Percentiles rank a stretch among this genome's conserved stretches.
These are phyloP conservation scores for Dioscorea dumetorum DNA, from an alignment of 106 monocot species.

Conservation along the genomic window DNA sequence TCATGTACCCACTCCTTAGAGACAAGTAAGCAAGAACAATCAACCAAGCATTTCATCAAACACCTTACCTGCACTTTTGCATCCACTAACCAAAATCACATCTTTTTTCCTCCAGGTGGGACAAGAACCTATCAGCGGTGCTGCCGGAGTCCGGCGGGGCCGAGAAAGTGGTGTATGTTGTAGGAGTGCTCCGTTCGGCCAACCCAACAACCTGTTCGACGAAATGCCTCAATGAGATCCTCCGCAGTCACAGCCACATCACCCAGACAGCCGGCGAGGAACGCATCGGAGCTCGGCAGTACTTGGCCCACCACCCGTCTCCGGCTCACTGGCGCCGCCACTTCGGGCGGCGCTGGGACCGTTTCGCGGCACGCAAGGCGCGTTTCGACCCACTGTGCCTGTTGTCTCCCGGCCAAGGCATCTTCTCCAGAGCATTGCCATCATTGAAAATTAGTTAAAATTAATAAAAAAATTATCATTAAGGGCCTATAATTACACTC, in stretches of 20 bases:
- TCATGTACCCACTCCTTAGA: conserved; percentile 66
- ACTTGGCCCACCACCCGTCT: conserved; percentile 37
- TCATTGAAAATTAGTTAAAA: too few species aligned
- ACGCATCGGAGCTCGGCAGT: conserved; percentile 65
- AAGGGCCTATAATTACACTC: too few species aligned
- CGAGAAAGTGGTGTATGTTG: conserved; percentile 48
- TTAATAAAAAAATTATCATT: too few species aligned
- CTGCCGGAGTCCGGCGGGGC: conserved; percentile 29
- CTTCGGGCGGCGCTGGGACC: conserved; percentile 52
- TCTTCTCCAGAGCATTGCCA: conserved; percentile 25
- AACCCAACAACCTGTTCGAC: conserved; percentile 19
- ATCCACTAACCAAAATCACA: not conserved
- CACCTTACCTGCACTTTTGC: not conserved
- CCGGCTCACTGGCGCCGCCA: conserved; percentile 44
- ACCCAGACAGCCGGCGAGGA: conserved; percentile 19
- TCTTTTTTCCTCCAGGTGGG: conserved; percentile 46
- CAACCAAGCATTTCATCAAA: conserved; percentile 1
- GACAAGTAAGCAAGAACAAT: conserved; percentile 48
- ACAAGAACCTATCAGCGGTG: conserved; percentile 57
- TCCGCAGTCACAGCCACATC: conserved; percentile 32
- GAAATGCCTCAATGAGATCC: conserved; percentile 29
- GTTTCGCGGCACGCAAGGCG: conserved; percentile 39
- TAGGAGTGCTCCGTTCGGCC: conserved; percentile 61
- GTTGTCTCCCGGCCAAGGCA: conserved; percentile 67
- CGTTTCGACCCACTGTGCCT: conserved; percentile 46